Evolutionary conservation across 805 yeast genomes (phyloP), one percentile per base, ranked within the genome.

Genomic region (Tetrapisispora fleetii): DNA sequence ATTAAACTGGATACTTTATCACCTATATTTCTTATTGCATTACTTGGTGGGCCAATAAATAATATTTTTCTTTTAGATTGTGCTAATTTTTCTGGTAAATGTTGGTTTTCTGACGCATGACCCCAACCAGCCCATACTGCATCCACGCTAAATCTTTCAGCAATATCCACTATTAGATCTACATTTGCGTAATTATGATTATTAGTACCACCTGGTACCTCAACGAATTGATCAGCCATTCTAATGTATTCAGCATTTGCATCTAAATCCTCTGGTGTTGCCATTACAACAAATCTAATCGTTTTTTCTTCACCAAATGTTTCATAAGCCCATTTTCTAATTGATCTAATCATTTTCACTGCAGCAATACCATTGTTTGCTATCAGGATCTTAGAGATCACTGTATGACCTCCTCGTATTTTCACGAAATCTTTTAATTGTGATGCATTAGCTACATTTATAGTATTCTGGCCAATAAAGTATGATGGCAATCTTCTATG

Each of bases 61-160:
- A 93, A 76, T 60, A 95, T 85, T 63, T 78, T 85, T 68, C 88
- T 84, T 51, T 89, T 88, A 18, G 96, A 88, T 17, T 83, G 83
- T 13, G 98, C 96, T 66, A 93, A 76, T 68, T 78, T 80, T 69
- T 93, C 98, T 24, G 99, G 99, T 55, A 93, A 78, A 42, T 73
- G 67, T 22, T 99, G 99, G 71, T 95, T 91, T 74, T 93, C 99
- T n/a, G 96, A 87, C 22, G 99, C 99, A 67, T 95, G 99, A 59
- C 99, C 99, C 99, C 99, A 93, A 60, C 99, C 99, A 35, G 99
- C 99, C 99, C 99, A 93, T 50, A 93, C 99, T 27, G 99, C 99
- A 66, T 93, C 95, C 48, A 86, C 97, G 56, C 87, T 80, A 40
- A 95, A 84, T 73, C 97, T 83, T 72, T 93, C 99, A 30, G 99